Base-by-base conservation (phyloP, 345 rosid genomes). In the sweet orange (Citrus sinensis) region DNA sequence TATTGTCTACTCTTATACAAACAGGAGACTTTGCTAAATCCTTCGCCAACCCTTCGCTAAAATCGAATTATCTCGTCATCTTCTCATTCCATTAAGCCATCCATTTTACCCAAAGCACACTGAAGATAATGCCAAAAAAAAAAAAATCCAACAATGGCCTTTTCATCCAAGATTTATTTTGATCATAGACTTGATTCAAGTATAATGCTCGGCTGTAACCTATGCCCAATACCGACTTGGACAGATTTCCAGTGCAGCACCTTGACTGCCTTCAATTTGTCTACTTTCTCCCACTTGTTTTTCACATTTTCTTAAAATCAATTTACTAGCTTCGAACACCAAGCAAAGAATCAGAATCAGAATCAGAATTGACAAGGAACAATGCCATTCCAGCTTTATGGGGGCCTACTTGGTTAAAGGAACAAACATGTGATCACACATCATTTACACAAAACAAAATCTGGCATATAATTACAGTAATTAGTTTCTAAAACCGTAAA, bases 401-500 rank as follows among this genome's bases (percentile, higher is more conserved):
- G 7, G 68, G 27, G 30, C 58, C 74, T 16, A 77, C 55, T 39
- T 10, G 4, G 42, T 37, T 54, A 22, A 67, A 10, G 19, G 39
- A 37, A 66, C 72, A 76, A 66, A 22, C 54, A 9, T 46, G 16
- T 34, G 65, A 22, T 54, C 14, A 17, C 24, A 54, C 19, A 58
- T 59, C 27, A 81, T 76, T 74, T 63, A 56, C 49, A 70, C 6
- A 20, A 30, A n/a, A 74, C 4, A 24, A 46, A 30, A 67, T 39
- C 40, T 7, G 55, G 35, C 40, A 16, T 63, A 56, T 74, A 62
- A 63, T 49, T 79, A 83, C 71, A 67, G 61, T 46, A 19, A 51
- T 39, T n/a, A 19, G 51, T 64, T 54, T 58, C 46, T 60, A 49
- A 42, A 25, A 54, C 27, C 40, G 6, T 25, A 27, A 69, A 59